These are phyloP conservation scores for Penicillium sp. DNA, from an alignment of 2,329 filamentous ascomycete species.

Conservation along the genomic window DNA sequence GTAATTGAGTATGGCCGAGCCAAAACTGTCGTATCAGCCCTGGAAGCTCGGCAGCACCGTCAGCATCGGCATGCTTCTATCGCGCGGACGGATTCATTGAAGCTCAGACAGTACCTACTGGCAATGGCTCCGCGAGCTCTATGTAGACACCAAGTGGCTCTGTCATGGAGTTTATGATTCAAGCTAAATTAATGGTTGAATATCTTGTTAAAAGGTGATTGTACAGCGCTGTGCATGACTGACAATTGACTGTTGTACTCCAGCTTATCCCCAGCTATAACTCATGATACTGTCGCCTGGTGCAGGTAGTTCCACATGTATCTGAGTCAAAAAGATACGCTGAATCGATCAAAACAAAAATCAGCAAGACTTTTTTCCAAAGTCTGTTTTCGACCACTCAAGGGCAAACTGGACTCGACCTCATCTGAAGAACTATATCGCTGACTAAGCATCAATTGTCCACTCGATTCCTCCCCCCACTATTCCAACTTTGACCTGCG, in stretches of 20 bases:
- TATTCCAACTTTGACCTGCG: slow-evolving; percentile 1
- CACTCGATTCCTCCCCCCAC: too few species aligned
- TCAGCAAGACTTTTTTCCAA: neutral
- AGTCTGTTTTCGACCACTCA: neutral
- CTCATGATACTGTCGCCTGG: neutral
- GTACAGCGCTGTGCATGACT: neutral
- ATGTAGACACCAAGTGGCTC: too few species aligned
- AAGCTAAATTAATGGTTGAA: too few species aligned
- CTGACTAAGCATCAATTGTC: slow-evolving; percentile 4
- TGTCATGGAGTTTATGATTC: too few species aligned
- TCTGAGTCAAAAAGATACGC: neutral
- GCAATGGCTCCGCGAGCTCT: too few species aligned
- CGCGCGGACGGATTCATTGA: too few species aligned
- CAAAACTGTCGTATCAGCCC: too few species aligned
- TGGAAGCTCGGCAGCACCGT: too few species aligned
- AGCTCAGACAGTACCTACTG: too few species aligned
- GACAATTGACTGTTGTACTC: neutral
- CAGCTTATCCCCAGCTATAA: neutral
- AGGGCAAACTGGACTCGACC: neutral
- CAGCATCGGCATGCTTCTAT: too few species aligned
- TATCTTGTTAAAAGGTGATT: too few species aligned
- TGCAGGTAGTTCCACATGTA: neutral
- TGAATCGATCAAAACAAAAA: neutral
- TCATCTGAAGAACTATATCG: neutral
- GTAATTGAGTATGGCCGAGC: too few species aligned